Conservation (phyloP, 2,329 filamentous ascomycete species). For the Stachybotrys chlorohalonatus region DNA sequence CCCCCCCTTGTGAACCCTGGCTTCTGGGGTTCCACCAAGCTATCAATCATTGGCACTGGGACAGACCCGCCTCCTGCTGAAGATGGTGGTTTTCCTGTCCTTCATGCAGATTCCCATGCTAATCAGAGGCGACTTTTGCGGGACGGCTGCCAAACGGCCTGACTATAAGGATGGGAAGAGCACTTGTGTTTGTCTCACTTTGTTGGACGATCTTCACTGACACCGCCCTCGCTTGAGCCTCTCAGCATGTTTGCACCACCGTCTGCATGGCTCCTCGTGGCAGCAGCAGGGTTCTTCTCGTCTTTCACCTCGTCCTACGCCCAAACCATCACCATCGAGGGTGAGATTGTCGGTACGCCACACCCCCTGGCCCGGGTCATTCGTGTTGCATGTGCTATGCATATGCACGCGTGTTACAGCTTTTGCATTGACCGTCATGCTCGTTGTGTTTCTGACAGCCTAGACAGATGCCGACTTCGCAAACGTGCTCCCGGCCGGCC, state of each 20-base stretch:
- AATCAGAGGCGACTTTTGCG: too few relatives aligned
- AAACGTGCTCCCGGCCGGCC: not conserved
- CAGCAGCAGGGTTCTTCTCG: not conserved
- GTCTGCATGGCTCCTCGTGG: constrained; percentile 8
- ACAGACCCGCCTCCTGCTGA: too few relatives aligned
- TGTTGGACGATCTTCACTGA: not conserved
- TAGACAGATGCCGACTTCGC: not conserved
- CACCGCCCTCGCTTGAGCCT: too few relatives aligned
- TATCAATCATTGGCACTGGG: too few relatives aligned
- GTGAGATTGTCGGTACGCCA: constrained; percentile 8
- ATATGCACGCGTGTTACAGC: not conserved
- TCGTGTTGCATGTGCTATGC: not conserved
- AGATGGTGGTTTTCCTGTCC: too few relatives aligned
- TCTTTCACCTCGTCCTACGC: constrained; percentile 3
- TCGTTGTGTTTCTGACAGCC: not conserved
- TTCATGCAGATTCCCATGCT: too few relatives aligned
- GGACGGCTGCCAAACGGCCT: too few relatives aligned
- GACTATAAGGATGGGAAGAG: too few relatives aligned
- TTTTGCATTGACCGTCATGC: too few relatives aligned
- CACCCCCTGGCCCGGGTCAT: not conserved
- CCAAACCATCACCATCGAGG: constrained; percentile 11
- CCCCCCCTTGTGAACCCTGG: too few relatives aligned
- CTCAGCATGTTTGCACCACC: not conserved
- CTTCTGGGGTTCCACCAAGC: too few relatives aligned
- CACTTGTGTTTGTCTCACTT: not conserved